Evolutionary conservation across 441 rosid species (phyloP), one percentile per base, ranked within the genome.

Genomic region (Mallotus repandus): DNA sequence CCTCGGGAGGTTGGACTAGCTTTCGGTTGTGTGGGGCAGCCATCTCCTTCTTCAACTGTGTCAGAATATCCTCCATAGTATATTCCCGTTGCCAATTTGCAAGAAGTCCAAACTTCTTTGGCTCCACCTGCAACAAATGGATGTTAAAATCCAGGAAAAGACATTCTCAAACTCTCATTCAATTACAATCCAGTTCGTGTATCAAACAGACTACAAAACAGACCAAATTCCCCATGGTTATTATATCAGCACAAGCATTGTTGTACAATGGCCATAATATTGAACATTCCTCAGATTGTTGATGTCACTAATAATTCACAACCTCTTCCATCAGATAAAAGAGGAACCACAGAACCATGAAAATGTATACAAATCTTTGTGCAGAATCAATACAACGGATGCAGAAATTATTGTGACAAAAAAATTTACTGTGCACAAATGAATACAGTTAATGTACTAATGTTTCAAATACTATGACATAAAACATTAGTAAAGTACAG

Each of bases 1-100:
- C 99, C 90, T 96, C 99, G 0, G 97, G 95, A 74, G 99, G 99
- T 86, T 96, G 99, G 77, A 93, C 99, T 78, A 90, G 90, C 90
- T 95, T 95, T 57, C 97, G 87, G 84, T 91, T 95, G 69, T 93
- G 97, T n/a, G 97, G 87, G 3, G 89, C 80, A n/a, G 95, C 88
- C 98, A 96, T 96, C 81, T 96, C 99, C 81, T 93, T 96, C 85
- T 93, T 96, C 90, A 96, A 89, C 83, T 93, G 98, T 0, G 92
- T 86, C 75, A 96, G 88, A 81, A 96, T 90, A 72, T 93, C 95
- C 85, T 93, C 99, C 98, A 96, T 93, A 7, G 98, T 89, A 79
- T 91, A 91, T 77, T 91, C 99, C 66, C 99, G 85, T 87, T 89
- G 97, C 99, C 99, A 95, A 78, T 91, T 96, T 19, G 91, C 85